These are phyloP conservation scores for Oenanthe sinensis DNA, from an alignment of 129 eudicot species.

Conservation along the genomic window DNA sequence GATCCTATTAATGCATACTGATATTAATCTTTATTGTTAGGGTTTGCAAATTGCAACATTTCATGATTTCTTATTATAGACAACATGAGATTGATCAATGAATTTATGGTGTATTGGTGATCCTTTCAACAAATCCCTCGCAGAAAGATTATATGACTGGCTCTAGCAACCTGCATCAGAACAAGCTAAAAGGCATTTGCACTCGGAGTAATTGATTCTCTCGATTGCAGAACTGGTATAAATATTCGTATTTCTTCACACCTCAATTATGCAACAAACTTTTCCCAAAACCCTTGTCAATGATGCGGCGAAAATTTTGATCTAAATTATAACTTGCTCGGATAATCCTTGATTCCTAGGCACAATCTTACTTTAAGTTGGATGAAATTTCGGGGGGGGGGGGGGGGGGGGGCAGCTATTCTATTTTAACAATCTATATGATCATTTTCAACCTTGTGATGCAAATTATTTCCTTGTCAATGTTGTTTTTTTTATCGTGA, in stretches of 20 bases:
- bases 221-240: not conserved
- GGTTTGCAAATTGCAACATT: not conserved
- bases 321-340: not conserved
- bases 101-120: not conserved
- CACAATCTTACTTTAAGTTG: not conserved
- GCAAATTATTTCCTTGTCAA: not conserved
- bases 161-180: not conserved
- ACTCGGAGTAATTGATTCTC: not conserved
- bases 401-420: not conserved
- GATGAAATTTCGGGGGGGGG: not conserved
- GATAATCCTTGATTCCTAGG: too few relatives aligned
- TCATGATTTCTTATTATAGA: not conserved
- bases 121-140: not conserved
- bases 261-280: not conserved
- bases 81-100: not conserved
- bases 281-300: not conserved
- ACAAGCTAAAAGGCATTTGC: not conserved
- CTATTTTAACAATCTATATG: not conserved
- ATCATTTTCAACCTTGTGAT: not conserved
- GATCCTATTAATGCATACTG: not conserved
- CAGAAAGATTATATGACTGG: not conserved
- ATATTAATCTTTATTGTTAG: not conserved
- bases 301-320: not conserved
- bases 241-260: not conserved
- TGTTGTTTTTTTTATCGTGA: not conserved